phyloP scores from a whole-genome alignment of 2,329 filamentous ascomycete species.

The Venturia aucupariae region DNA sequence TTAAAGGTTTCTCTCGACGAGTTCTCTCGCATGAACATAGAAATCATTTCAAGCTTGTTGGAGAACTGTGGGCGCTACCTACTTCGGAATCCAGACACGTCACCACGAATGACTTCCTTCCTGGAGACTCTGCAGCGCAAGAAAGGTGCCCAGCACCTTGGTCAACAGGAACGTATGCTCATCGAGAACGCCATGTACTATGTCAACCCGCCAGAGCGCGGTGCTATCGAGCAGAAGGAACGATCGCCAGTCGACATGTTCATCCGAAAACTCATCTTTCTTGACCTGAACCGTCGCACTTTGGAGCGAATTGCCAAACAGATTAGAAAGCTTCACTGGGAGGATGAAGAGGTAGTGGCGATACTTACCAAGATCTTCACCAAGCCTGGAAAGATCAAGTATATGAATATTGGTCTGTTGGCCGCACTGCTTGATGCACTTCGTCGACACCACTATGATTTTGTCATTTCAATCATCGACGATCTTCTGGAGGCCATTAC shows the following conservation, averaged over 20 bases:
- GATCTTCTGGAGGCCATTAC: conserved; percentile 81
- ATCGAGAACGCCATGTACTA: conserved; percentile 98
- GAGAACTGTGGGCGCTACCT: conserved; percentile 96
- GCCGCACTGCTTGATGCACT: conserved; percentile 82
- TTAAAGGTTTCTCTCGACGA: conserved; percentile 96
- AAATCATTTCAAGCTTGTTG: conserved; percentile 91
- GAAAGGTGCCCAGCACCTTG: conserved; percentile 89
- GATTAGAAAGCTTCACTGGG: conserved; percentile 93
- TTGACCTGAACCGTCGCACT: conserved; percentile 89
- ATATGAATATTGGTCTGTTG: conserved; percentile 88
- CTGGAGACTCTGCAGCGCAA: conserved; percentile 91
- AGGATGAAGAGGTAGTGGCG: conserved; percentile 64
- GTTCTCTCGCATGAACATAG: conserved; percentile 97
- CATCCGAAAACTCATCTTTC: conserved; percentile 83
- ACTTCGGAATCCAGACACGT: conserved; percentile 83
- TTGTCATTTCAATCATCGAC: conserved; percentile 86
- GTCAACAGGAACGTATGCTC: conserved; percentile 92
- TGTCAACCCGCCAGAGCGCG: conserved; percentile 86
- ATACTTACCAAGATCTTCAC: conserved; percentile 84
- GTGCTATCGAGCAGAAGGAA: conserved; percentile 94
- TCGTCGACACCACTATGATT: conserved; percentile 84
- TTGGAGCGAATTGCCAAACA: conserved; percentile 91
- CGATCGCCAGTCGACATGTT: conserved; percentile 88
- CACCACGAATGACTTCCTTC: conserved; percentile 87
- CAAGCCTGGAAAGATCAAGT: conserved; percentile 95